Conservation (phyloP, 805 yeast genomes). For the Middelhovenomyces tepae region DNA sequence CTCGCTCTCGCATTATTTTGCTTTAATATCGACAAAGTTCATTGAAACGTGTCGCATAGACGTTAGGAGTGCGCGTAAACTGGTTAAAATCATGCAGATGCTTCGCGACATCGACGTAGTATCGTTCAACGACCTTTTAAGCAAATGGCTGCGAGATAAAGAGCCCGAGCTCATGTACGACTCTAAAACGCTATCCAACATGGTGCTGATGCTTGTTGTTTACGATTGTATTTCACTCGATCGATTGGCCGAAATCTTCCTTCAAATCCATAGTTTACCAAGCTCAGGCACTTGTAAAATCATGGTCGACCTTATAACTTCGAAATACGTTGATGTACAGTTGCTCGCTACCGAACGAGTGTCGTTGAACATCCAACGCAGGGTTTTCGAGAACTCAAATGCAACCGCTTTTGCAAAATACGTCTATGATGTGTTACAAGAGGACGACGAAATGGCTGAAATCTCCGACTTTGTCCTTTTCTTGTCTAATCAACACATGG, state of each 20-base stretch:
- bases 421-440: conserved; percentile 12
- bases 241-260: conserved; percentile 27
- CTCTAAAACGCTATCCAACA: conserved; percentile 29
- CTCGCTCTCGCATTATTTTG: too few relatives aligned
- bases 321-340: conserved; percentile 4
- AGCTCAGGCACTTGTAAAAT: conserved; percentile 17
- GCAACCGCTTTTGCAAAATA: conserved; percentile 6
- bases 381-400: conserved; percentile 10
- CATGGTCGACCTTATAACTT: conserved; percentile 15
- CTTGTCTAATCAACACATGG: conserved; percentile 11
- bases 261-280: conserved; percentile 17
- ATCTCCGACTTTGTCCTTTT: neutral
- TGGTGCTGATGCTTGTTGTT: conserved; percentile 31
- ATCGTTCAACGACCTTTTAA: conserved; percentile 16
- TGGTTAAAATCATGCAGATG: conserved; percentile 13
- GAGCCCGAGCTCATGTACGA: conserved; percentile 22
- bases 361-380: conserved; percentile 17
- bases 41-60: neutral
- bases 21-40: neutral
- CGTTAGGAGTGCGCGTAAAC: conserved; percentile 8
- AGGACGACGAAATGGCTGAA: conserved; percentile 6
- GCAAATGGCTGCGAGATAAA: conserved; percentile 22
- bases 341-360: conserved; percentile 14
- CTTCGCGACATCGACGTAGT: conserved; percentile 17
- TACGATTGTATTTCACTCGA: conserved; percentile 31